A percentile compares a stretch with the other conserved stretches of the same genome.
These are phyloP conservation scores for Colletotrichum simmondsii DNA, from an alignment of 2,329 filamentous ascomycete genomes.

Conservation along the genomic window DNA sequence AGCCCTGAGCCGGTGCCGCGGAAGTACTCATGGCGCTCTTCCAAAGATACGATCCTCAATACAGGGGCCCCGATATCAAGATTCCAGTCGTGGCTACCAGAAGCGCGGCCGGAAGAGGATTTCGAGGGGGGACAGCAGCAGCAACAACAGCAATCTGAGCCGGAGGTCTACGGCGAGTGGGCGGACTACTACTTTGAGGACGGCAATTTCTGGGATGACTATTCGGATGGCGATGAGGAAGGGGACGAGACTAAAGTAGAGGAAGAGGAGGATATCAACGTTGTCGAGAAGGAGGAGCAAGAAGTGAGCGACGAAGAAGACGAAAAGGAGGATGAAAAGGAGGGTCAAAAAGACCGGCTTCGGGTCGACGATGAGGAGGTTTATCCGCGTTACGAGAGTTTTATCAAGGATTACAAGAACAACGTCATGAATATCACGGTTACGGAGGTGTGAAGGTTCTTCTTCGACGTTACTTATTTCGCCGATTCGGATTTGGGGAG, in stretches of 20 bases:
- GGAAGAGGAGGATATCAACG: not conserved
- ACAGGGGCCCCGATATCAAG: conserved; percentile 11
- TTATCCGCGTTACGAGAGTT: conserved; percentile 31
- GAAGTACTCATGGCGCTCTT: conserved; percentile 30
- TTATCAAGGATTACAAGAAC: conserved; percentile 31
- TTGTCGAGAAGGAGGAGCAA: not conserved
- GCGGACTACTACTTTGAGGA: conserved; percentile 37
- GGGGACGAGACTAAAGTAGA: not conserved
- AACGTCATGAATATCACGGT: conserved; percentile 27
- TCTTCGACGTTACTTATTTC: not conserved
- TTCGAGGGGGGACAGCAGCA: not conserved
- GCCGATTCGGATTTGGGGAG: not conserved
- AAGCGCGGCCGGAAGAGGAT: not conserved
- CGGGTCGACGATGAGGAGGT: not conserved
- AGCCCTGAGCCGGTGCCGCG: conserved; percentile 2
- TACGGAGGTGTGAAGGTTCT: conserved; percentile 5
- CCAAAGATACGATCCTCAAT: conserved; percentile 29
- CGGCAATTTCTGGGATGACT: conserved; percentile 26
- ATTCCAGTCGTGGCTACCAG: conserved; percentile 19
- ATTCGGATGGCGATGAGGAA: not conserved
- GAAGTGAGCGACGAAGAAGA: not conserved
- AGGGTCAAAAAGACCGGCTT: not conserved
- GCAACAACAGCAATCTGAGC: conserved; percentile 4
- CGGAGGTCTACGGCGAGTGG: conserved; percentile 35
- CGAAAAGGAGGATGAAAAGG: not conserved